Evolutionary conservation across 2,329 filamentous ascomycete genomes (phyloP).

Genomic region (Sarocladium brachiariae): DNA sequence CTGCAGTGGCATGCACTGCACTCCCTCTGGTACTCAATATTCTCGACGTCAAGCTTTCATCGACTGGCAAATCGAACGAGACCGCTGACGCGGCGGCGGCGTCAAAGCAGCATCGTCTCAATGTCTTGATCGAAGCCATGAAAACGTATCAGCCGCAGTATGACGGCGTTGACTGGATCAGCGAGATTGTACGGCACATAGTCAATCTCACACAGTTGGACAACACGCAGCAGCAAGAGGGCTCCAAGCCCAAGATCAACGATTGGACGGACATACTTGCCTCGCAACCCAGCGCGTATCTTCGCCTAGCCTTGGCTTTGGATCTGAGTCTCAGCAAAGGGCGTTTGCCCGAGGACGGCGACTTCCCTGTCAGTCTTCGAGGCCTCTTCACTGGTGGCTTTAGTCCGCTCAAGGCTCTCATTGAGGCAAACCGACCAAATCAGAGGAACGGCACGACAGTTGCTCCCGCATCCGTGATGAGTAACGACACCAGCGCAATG

Average conservation of each 20-base stretch:
- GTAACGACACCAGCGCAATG: background rate
- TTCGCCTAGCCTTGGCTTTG: constrained; percentile 36
- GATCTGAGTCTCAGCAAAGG: constrained; percentile 36
- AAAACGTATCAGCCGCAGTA: constrained; percentile 38
- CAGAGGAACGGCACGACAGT: background rate
- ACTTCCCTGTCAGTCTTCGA: constrained; percentile 33
- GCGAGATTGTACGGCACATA: constrained; percentile 35
- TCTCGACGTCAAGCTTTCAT: constrained; percentile 26
- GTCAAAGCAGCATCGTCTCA: constrained; percentile 36
- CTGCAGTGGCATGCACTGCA: constrained; percentile 31
- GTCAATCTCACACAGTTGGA: constrained; percentile 34
- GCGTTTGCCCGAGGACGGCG: constrained; percentile 30
- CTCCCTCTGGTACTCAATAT: constrained; percentile 27
- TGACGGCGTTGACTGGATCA: constrained; percentile 38
- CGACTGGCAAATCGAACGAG: constrained; percentile 18
- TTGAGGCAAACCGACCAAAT: constrained; percentile 18
- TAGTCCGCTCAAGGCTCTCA: constrained; percentile 27
- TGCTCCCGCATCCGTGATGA: constrained; percentile 5
- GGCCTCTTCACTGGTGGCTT: constrained; percentile 30
- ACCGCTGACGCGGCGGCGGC: constrained; percentile 27
- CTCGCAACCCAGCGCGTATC: constrained; percentile 31
- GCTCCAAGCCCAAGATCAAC: constrained; percentile 20
- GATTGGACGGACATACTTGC: constrained; percentile 37
- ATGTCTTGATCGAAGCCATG: constrained; percentile 38
- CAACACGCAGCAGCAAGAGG: constrained; percentile 14